Evolutionary conservation across 2,329 filamentous ascomycete genomes (phyloP), one percentile per base, ranked within the genome.

Genomic region (Penicillium hesseltinei): DNA sequence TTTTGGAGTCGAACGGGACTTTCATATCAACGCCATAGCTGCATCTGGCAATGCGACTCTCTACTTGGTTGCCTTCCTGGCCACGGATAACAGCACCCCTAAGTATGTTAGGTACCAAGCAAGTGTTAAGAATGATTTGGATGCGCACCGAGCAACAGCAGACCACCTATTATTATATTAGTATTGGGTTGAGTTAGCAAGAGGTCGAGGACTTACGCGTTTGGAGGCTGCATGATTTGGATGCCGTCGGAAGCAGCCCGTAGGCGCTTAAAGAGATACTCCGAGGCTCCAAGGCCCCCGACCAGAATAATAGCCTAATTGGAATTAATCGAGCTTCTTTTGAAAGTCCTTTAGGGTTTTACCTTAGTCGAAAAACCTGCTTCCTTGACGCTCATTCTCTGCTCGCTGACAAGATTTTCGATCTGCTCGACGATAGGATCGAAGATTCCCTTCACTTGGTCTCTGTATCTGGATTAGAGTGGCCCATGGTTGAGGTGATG

Each of bases 251-350:
- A 62, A 6, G 60, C 56, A 5, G 55, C 52, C 19, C 70, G 47
- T 7, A 77, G 52, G 2, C 65, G 64, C 8, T 61, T 58, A 47
- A 66, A 71, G 9, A 78, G 71, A 56, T 75, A 77, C 17, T 68
- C 67, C 3, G 69, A 77, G 4, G 66, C 58, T 1, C 75, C 75
- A 35, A 77, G 74, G 0, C 76, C 76, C 2, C 75, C 75, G 0
- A 77, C 75, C 0, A 78, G 66, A 10, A 76, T 55, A 5, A 78
- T 73, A 0, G 70, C 66, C 64, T 69, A 33, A 39, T 15, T 7
- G 2, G 2, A 33, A 15, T 51, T 23, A 44, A 29, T 21, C 2
- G 8, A 23, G 15, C 0, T 17, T 19, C 10, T 11, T 17, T 35
- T 21, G 6, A 40, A 15, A 43, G 19, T 17, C 8, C 4, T 5